Evolutionary conservation across 192 early-diverging fungal genomes (phyloP).

Genomic region (Backusella liffmaniae): DNA sequence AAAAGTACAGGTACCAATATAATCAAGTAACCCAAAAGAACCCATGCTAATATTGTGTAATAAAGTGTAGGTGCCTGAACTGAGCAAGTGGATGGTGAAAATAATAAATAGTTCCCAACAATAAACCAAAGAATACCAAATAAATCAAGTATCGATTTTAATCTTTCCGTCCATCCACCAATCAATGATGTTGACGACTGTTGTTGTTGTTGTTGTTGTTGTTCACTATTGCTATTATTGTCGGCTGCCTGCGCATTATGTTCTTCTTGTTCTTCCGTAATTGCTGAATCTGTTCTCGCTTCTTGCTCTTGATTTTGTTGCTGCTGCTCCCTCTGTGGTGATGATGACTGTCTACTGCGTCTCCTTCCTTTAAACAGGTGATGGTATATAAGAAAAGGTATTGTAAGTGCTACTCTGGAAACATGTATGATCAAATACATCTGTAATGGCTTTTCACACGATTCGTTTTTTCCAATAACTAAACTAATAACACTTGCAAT

Average conservation of each 20-base stretch:
- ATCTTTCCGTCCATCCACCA: conserved; percentile 5
- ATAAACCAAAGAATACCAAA: conserved; percentile 65
- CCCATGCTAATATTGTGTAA: conserved; percentile 60
- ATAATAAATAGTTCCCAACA: conserved; percentile 70
- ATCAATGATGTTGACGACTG: background rate
- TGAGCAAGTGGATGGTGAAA: conserved; percentile 47
- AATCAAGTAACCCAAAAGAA: conserved; percentile 67
- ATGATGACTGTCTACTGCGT: background rate
- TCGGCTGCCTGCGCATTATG: background rate
- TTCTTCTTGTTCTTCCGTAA: background rate
- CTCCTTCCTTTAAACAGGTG: conserved; percentile 10
- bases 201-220: background rate
- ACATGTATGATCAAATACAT: conserved; percentile 20
- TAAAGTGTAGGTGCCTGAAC: conserved; percentile 56
- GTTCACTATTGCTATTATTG: background rate
- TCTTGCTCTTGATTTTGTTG: background rate
- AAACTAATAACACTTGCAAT: conserved; percentile 13
- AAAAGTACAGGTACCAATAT: conserved; percentile 60
- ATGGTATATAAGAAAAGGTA: conserved; percentile 18
- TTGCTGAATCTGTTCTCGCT: background rate
- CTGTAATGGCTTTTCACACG: conserved; percentile 23
- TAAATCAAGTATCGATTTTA: conserved; percentile 61
- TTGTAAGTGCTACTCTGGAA: conserved; percentile 6
- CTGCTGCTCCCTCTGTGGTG: background rate
- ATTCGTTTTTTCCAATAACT: conserved; percentile 13